Base-by-base conservation (phyloP, 2,329 filamentous ascomycete species). In the Penicillium sp. region DNA sequence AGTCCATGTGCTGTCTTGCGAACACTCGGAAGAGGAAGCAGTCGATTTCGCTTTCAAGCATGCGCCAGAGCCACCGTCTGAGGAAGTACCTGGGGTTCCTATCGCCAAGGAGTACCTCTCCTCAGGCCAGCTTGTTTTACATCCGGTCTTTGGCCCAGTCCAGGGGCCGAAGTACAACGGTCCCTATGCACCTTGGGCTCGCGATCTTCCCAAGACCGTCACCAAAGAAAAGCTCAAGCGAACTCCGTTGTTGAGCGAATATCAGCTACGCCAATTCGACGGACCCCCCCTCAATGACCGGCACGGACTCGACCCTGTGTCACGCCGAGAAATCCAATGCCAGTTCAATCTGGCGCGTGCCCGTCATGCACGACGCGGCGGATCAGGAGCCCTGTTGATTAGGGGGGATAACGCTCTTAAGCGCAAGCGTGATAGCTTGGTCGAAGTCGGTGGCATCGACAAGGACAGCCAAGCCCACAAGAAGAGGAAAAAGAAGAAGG, bases 1-100 rank as follows among this genome's bases (percentile, higher is more conserved):
- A 0, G 71, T 88, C 26, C 83, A 85, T 62, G 68, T 88, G 0
- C 76, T 88, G 1, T 78, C 79, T 9, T 75, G 75, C 24, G 74
- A 68, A 2, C 71, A 75, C 26, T 62, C 67, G 6, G 62, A 72
- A 15, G 61, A 60, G 4, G 67, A 72, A 13, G 59, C 61, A 8
- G 38, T 53, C 17, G 53, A 60, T 19, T 72, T 78, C 37, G 56
- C 68, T 4, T 76, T 72, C 55, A 70, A 71, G 22, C 58, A 63
- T 24, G 69, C 73, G 2, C 57, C 61, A n/a, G 65, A 72, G 24
- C 51, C 60, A 1, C 24, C 54, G 9, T 53, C 65, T 4, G 33
- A 56, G 13, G 65, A 66, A 1, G 69, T 73, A 3, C 67, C 70
- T 30, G 78, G 75, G 1, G 66, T 70, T 2, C 50, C 67, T 49